Evolutionary conservation across 768 basidiomycete species (phyloP), one percentile per base, ranked within the genome.

Genomic region (Pleurotus tuoliensis): DNA sequence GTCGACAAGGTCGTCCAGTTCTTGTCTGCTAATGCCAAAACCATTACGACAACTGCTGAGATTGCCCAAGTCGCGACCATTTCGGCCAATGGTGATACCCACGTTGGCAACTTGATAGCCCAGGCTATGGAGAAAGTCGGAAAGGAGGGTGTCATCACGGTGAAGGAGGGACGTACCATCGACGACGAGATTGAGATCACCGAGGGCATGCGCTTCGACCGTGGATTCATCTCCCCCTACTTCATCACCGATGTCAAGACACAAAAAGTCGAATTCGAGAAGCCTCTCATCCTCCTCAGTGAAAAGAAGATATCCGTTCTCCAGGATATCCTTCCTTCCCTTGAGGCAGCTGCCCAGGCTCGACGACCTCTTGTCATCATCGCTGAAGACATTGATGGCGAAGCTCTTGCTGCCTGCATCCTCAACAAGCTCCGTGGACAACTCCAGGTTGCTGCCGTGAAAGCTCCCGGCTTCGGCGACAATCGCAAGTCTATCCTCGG

Each of bases 121-220:
- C 92, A 93, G 68, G 96, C 96, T 1, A 99, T 98, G 96, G 96
- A 98, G 76, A 97, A 97, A 73, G 96, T 98, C 59, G 96, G 96
- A 69, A 97, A 96, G 79, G 96, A 99, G 76, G 96, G 96, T 71
- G 96, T 98, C 67, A 98, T 99, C 79, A 98, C 96, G 49, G 95
- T 99, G 71, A 99, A 98, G 80, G 96, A 99, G 73, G 96, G 96
- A 44, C 87, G 90, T 64, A 98, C 96, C 4, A 97, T 95, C 62
- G 94, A 98, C 65, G 96, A 99, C 68, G 94, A 97, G 74, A 98
- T 98, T 69, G 96, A 99, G 71, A 94, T 99, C 66, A 98, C 96
- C 24, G 96, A 99, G 76, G 96, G 96, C 73, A 99, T 99, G 96
- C 87, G 94, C 66, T 98, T 99, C 76, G 96, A 99, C 83, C 90